Conservation (phyloP, 2,329 filamentous ascomycete species). For the Macroventuria anomochaeta region DNA sequence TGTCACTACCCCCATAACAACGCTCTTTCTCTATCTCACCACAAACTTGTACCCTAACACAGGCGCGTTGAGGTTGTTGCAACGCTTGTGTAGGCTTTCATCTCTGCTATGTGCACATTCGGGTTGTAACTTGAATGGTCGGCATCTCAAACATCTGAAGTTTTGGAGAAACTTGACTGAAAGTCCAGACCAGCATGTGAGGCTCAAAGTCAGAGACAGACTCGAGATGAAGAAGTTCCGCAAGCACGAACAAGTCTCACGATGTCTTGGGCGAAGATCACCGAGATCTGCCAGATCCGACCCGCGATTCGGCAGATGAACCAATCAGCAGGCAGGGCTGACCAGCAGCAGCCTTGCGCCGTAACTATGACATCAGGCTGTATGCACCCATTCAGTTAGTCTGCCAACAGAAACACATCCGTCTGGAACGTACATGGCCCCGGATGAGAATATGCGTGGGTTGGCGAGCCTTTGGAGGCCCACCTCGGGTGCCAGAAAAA, state of each 20-base stretch:
- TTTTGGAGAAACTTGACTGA: no score
- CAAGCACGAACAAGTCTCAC: neutral
- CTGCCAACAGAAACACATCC: neutral
- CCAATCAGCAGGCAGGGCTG: neutral
- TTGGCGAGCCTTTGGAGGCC: neutral
- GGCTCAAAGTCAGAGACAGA: neutral
- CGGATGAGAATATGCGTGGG: neutral
- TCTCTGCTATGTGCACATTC: no score
- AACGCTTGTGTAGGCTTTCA: no score
- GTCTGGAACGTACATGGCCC: neutral
- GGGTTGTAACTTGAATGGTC: no score
- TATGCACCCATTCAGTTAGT: neutral
- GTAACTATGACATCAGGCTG: neutral
- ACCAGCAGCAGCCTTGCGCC: neutral
- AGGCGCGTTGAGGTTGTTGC: no score
- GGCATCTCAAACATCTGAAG: no score
- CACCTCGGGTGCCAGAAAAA: neutral
- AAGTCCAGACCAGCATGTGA: no score
- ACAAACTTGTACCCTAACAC: no score
- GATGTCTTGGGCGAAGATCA: constrained; percentile 1
- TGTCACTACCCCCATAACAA: no score
- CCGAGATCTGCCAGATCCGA: constrained; percentile 2
- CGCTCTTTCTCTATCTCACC: no score
- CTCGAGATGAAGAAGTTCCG: neutral
- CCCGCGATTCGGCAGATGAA: neutral